These are phyloP conservation scores for Diaporthe nobilis DNA, from an alignment of 2,329 filamentous ascomycete species.

Conservation along the genomic window DNA sequence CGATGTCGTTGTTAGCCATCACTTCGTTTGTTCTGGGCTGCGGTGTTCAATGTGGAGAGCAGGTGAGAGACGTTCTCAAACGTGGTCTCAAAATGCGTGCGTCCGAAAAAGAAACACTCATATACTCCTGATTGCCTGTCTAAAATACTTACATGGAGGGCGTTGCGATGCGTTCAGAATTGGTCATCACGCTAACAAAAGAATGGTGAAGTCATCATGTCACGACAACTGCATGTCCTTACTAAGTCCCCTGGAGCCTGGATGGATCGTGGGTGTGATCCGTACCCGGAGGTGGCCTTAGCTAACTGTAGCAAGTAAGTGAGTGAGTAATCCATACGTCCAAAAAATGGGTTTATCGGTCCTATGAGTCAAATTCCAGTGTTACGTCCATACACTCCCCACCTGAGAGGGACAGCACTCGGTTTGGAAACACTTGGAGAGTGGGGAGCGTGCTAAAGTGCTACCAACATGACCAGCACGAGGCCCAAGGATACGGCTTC, in stretches of 20 bases:
- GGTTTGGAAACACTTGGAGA: neutral
- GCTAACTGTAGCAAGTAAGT: neutral
- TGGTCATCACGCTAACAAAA: neutral
- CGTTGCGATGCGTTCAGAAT: neutral
- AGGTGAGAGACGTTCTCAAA: neutral
- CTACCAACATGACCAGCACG: neutral
- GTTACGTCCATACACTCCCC: neutral
- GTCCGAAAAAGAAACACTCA: neutral
- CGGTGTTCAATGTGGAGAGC: neutral
- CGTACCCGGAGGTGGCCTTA: neutral
- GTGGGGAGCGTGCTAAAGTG: neutral
- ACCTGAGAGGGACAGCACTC: neutral
- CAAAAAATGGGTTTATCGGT: neutral
- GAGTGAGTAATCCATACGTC: neutral
- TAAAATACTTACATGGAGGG: neutral
- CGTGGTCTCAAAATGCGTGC: neutral
- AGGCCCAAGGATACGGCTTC: neutral
- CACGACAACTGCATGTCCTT: neutral
- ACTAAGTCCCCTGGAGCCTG: neutral
- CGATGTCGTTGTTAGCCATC: slow-evolving; percentile 36
- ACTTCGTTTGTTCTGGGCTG: neutral
- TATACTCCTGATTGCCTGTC: neutral
- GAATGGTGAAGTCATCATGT: neutral
- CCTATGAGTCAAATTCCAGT: neutral
- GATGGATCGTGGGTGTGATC: neutral